A percentile compares a stretch with the other conserved stretches of the same genome.
Evolutionary conservation across 257 asterid genomes (phyloP).

Genomic region (Voacanga thouarsii): DNA sequence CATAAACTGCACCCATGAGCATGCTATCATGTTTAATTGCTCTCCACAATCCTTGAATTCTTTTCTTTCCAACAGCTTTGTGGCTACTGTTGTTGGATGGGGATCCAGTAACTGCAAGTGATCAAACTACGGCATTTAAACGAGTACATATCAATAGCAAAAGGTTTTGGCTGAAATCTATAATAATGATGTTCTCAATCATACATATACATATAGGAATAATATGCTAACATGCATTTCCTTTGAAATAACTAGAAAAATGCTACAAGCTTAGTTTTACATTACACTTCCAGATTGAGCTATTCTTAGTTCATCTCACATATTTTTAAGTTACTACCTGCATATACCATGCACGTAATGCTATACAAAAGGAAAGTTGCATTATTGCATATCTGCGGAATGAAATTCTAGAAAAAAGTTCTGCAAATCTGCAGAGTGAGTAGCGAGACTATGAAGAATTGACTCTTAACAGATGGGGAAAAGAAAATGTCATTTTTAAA

Average conservation of each 20-base stretch:
- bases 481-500: neutral
- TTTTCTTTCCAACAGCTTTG: slow-evolving; percentile 29
- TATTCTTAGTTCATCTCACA: neutral
- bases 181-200: neutral
- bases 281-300: neutral
- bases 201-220: neutral
- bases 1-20: slow-evolving; percentile 36
- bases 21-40: slow-evolving; percentile 34
- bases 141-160: neutral
- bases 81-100: slow-evolving; percentile 30
- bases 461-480: neutral
- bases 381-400: neutral
- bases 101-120: slow-evolving; percentile 28
- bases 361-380: neutral
- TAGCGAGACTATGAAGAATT: neutral
- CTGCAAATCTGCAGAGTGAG: neutral
- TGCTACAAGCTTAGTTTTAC: neutral
- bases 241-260: neutral
- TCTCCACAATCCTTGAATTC: slow-evolving; percentile 25
- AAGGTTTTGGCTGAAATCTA: neutral
- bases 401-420: neutral
- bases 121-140: neutral
- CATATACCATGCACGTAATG: neutral
- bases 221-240: neutral
- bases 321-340: neutral